Evolutionary conservation across 345 rosid species (phyloP), one percentile per base, ranked within the genome.

Genomic region (Corchorus olitorius): DNA sequence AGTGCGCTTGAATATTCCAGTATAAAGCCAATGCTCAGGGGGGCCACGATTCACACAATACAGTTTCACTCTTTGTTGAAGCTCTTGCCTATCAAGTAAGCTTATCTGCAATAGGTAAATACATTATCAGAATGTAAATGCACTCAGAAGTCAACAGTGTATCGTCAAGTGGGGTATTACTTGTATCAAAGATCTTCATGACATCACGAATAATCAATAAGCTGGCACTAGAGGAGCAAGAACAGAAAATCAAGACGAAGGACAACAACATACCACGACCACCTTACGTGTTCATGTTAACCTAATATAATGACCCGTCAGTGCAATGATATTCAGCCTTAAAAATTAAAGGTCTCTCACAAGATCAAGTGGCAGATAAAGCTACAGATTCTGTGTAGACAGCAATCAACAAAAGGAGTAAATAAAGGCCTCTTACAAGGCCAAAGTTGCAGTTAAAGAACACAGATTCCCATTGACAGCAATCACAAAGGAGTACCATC

Each of bases 1-100:
- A 78, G 77, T 87, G 39, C 98, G 98, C 86, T 91, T 91, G 84
- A 88, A 92, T 19, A 87, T 78, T 83, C 93, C 94, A 10, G 94
- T 56, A 81, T 68, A 77, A 85, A 89, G 94, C 99, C 99, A 96
- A 77, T 92, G 98, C 78, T 96, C 99, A 1, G 94, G 89, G 59
- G 85, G 84, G 39, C 90, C 94, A 76, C 92, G 96, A 83, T 85
- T 93, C 81, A 84, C 4, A 78, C 82, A 83, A 81, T 91, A 92
- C 46, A 83, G 27, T 67, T 81, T 80, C 81, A 91, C 88, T 81
- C 97, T 89, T 84, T 85, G 90, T 75, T 87, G 86, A 81, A 96
- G 94, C 73, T 96, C 97, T 82, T 88, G 93, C 73, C 91, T 82
- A 20, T 88, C 92, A 68, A 96, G 98, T 76, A 96, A 84, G 82